A percentile compares a stretch with the other conserved stretches of the same genome.
These are phyloP conservation scores for Thamnidium elegans DNA, from an alignment of 192 early-diverging fungal genomes.

Conservation along the genomic window DNA sequence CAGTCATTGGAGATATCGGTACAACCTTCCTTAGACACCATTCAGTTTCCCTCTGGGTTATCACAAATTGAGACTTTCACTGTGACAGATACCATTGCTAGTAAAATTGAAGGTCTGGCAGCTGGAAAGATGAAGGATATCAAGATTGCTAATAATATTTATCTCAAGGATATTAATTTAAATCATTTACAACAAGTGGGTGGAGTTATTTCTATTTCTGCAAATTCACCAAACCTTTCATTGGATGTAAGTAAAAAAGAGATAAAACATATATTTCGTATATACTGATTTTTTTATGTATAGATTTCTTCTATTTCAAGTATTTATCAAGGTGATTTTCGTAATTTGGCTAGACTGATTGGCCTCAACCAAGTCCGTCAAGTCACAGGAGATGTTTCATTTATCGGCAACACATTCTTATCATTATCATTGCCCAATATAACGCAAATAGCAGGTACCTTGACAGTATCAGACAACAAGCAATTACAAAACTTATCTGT, in stretches of 20 bases:
- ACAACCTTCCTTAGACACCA: slow-evolving; percentile 13
- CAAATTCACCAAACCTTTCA: slow-evolving; percentile 16
- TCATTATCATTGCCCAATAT: slow-evolving; percentile 48
- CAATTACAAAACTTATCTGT: slow-evolving; percentile 56
- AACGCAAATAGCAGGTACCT: slow-evolving; percentile 46
- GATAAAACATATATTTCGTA: neutral
- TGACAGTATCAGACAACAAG: slow-evolving; percentile 57
- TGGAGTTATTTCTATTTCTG: slow-evolving; percentile 16
- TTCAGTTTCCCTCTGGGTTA: slow-evolving; percentile 31
- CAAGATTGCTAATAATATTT: slow-evolving; percentile 25
- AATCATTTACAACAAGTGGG: slow-evolving; percentile 1
- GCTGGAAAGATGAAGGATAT: slow-evolving; percentile 11
- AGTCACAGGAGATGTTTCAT: slow-evolving; percentile 53
- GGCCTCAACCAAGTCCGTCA: slow-evolving; percentile 39
- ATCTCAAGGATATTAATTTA: slow-evolving; percentile 29
- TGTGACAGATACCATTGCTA: slow-evolving; percentile 26
- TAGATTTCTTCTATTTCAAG: slow-evolving; percentile 23
- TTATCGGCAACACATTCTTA: slow-evolving; percentile 56
- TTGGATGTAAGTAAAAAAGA: slow-evolving; percentile 23
- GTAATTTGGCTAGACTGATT: slow-evolving; percentile 45
- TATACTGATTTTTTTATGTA: neutral
- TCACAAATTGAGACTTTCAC: slow-evolving; percentile 27
- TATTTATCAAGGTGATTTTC: slow-evolving; percentile 59
- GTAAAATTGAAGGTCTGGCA: slow-evolving; percentile 21
- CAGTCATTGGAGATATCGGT: slow-evolving; percentile 19